Percentiles rank a stretch among this genome's conserved stretches.
Conservation (phyloP, 2,329 filamentous ascomycete genomes). For the Fusarium phyllophilum region DNA sequence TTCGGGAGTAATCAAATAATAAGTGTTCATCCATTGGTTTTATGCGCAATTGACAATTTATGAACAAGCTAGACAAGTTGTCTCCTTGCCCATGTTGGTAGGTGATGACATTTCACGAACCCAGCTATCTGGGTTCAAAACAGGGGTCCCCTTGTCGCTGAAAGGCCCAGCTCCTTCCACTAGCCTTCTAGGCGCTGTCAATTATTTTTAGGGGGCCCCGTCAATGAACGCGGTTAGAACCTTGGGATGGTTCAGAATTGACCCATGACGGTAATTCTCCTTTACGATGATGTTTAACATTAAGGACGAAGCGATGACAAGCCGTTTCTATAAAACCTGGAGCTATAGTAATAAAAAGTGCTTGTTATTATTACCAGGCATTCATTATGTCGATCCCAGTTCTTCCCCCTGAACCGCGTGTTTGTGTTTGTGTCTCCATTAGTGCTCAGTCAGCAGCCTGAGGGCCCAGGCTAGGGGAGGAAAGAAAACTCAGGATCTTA, state of each 20-base stretch:
- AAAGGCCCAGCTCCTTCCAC: constrained; percentile 17
- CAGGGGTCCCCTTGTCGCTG: constrained; percentile 19
- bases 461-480: neutral
- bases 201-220: neutral
- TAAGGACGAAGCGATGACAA: neutral
- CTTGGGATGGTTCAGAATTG: neutral
- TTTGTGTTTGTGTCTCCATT: neutral
- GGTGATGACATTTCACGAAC: neutral
- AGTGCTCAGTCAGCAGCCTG: neutral
- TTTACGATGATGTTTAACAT: neutral
- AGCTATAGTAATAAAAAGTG: neutral
- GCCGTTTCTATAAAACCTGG: neutral
- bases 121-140: constrained; percentile 4
- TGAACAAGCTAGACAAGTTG: neutral
- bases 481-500: too few relatives aligned
- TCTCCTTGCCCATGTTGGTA: neutral
- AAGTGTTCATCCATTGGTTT: neutral
- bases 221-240: neutral
- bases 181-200: constrained; percentile 31
- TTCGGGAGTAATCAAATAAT: neutral
- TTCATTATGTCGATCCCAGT: neutral
- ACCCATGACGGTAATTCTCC: neutral
- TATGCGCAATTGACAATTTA: neutral
- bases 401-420: neutral
- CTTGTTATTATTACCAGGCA: neutral